A percentile compares a stretch with the other conserved stretches of the same genome.
These are phyloP conservation scores for Chlamydomonas sp. DNA, from an alignment of 139 green algal species.

Conservation along the genomic window DNA sequence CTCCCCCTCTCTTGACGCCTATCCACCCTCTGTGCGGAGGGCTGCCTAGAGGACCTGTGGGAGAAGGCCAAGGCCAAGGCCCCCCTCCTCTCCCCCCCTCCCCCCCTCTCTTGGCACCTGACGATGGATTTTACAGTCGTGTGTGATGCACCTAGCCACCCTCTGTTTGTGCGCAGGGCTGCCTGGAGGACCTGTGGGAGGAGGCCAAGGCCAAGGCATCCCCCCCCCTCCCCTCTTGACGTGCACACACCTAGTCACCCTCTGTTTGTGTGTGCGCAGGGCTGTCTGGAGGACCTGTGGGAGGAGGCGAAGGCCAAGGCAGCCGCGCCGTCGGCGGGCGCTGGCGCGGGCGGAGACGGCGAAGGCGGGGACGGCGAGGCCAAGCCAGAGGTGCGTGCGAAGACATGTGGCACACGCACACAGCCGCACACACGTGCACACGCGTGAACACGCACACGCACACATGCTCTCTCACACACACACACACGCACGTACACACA, in stretches of 20 bases:
- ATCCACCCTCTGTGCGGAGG: too few species aligned
- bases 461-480: too few species aligned
- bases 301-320: neutral
- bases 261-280: too few species aligned
- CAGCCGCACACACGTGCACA: too few species aligned
- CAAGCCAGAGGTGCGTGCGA: neutral
- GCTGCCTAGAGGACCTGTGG: slow-evolving; percentile 49
- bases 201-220: slow-evolving; percentile 15
- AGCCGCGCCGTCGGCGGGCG: slow-evolving; percentile 7
- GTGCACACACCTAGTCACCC: too few species aligned
- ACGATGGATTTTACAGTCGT: neutral
- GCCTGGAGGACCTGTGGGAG: slow-evolving; percentile 46
- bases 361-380: neutral
- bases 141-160: slow-evolving; percentile 6
- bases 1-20: too few species aligned
- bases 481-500: neutral
- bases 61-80: slow-evolving; percentile 17
- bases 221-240: neutral
- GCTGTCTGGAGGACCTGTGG: neutral
- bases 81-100: neutral
- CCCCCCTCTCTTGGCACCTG: too few species aligned
- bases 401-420: too few species aligned
- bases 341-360: neutral
- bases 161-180: slow-evolving; percentile 38
- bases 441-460: too few species aligned